phyloP scores from a whole-genome alignment of 208 protist genomes.

The Leishmania arabica region DNA sequence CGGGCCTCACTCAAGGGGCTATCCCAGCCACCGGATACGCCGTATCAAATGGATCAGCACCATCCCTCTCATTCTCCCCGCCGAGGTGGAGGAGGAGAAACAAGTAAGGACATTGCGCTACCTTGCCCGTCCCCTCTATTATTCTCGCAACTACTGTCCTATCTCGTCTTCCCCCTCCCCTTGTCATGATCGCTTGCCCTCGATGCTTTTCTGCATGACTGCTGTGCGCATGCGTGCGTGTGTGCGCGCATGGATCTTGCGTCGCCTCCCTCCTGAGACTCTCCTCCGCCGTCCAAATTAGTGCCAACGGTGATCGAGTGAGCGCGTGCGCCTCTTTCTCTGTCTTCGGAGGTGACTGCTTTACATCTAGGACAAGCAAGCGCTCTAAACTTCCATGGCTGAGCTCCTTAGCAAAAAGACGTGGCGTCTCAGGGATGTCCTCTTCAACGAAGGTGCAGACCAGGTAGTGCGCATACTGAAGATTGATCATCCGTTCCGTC shows the following conservation, averaged over 20 bases:
- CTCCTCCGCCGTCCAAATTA: neutral
- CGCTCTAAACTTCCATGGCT: constrained; percentile 24
- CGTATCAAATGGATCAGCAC: neutral
- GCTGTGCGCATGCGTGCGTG: neutral
- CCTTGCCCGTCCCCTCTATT: neutral
- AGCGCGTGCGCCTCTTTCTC: neutral
- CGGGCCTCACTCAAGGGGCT: neutral
- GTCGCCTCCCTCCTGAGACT: neutral
- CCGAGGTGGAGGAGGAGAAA: too few species aligned
- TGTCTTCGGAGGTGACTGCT: neutral
- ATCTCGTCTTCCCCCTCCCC: neutral
- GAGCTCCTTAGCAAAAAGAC: constrained; percentile 59
- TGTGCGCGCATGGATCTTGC: neutral
- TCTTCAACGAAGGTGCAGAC: constrained; percentile 56
- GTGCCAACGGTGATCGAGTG: neutral
- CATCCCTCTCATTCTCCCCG: neutral
- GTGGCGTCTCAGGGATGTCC: constrained; percentile 78
- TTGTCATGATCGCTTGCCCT: neutral
- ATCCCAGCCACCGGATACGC: neutral
- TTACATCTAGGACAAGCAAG: neutral
- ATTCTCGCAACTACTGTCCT: neutral
- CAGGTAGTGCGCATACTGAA: constrained; percentile 76
- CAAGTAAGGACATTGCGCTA: neutral
- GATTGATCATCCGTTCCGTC: constrained; percentile 75
- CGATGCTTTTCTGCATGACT: neutral